Conservation (phyloP, 768 basidiomycete species). For the Kondoa malvinella region DNA sequence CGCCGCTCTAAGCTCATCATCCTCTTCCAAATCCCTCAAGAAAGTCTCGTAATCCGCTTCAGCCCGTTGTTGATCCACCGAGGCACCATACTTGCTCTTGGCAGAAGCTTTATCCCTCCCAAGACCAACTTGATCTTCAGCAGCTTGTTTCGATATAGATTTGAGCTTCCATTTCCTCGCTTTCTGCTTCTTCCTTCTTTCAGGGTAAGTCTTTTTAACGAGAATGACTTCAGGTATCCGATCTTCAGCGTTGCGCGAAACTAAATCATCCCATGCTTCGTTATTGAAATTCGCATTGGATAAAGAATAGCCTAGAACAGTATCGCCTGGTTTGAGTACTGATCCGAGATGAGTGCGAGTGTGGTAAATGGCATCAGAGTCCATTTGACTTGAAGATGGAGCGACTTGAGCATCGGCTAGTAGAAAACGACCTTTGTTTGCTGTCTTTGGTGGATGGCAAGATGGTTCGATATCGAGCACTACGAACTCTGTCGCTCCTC, state of each 20-base stretch:
- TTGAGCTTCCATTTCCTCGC: constrained; percentile 70
- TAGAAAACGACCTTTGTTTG: constrained; percentile 56
- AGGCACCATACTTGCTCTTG: constrained; percentile 13
- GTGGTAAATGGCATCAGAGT: constrained; percentile 66
- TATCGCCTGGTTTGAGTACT: constrained; percentile 84
- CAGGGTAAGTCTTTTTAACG: constrained; percentile 88
- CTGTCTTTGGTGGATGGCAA: constrained; percentile 29
- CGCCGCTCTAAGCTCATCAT: constrained; percentile 13
- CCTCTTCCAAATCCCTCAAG: constrained; percentile 26
- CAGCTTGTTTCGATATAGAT: constrained; percentile 49
- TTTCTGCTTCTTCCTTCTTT: constrained; percentile 75
- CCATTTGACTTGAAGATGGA: constrained; percentile 48
- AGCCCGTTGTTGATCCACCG: constrained; percentile 44
- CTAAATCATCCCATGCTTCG: constrained; percentile 49
- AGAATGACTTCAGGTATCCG: constrained; percentile 81
- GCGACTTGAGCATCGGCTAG: constrained; percentile 82
- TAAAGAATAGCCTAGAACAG: constrained; percentile 77
- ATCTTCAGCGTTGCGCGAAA: constrained; percentile 29
- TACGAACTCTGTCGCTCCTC: constrained; percentile 84
- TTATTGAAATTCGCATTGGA: constrained; percentile 85
- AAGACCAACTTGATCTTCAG: constrained; percentile 50
- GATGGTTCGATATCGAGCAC: constrained; percentile 86
- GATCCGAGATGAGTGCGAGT: constrained; percentile 92
- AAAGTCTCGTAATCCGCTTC: constrained; percentile 95
- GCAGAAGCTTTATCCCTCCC: constrained; percentile 17